Conservation (phyloP, 768 basidiomycete genomes). For the Megacollybia marginata region DNA sequence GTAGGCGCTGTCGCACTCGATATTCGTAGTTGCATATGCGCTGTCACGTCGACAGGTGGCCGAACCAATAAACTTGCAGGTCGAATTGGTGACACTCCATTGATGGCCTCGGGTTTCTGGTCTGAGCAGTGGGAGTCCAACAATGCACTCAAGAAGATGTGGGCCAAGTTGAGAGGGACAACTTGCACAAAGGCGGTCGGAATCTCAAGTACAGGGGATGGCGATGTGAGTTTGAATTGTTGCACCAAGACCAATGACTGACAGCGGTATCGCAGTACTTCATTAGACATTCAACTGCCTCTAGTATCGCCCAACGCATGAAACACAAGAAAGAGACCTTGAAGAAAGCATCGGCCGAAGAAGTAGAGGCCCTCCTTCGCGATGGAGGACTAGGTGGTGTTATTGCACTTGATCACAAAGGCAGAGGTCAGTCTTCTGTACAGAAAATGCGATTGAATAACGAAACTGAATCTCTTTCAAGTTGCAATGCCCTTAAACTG, state of each 20-base stretch:
- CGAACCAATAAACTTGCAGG: conserved; percentile 79
- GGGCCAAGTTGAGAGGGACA: conserved; percentile 31
- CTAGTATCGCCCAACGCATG: conserved; percentile 61
- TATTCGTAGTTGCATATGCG: conserved; percentile 61
- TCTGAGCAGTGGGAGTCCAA: conserved; percentile 64
- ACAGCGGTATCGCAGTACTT: conserved; percentile 47
- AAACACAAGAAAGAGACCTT: conserved; percentile 52
- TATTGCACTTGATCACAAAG: conserved; percentile 61
- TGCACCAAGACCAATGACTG: conserved; percentile 1
- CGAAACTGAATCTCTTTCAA: conserved; percentile 17
- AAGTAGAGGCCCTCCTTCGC: conserved; percentile 48
- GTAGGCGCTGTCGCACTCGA: conserved; percentile 84
- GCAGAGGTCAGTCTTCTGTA: conserved; percentile 42
- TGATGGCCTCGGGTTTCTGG: conserved; percentile 77
- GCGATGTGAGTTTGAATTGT: conserved; percentile 49
- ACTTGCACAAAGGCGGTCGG: conserved; percentile 43
- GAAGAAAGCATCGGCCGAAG: conserved; percentile 42
- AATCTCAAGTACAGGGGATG: conserved; percentile 80
- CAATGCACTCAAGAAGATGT: conserved; percentile 26
- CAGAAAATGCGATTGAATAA: too few species aligned
- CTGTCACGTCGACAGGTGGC: conserved; percentile 76
- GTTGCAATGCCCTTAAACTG: conserved; percentile 73
- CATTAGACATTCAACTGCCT: conserved; percentile 62
- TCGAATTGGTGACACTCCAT: conserved; percentile 76
- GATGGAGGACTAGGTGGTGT: conserved; percentile 69